Percentiles rank a stretch among this genome's conserved stretches.
Conservation (phyloP, 2,329 filamentous ascomycete genomes). For the Venturia pyrina region DNA sequence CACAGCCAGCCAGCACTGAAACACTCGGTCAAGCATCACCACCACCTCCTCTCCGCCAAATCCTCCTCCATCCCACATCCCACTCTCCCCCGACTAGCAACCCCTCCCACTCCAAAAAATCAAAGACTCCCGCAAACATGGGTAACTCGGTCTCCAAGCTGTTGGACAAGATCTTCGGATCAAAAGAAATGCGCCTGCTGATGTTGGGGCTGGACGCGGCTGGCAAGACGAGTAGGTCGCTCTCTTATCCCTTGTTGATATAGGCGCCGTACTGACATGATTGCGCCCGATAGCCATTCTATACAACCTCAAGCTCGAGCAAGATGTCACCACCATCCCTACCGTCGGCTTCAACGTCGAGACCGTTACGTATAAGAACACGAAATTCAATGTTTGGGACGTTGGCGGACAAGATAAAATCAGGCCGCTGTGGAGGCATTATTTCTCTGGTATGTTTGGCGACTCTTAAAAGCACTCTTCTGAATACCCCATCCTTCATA, state of each 20-base stretch:
- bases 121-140: slow-evolving; percentile 49
- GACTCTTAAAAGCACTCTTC: slow-evolving; percentile 13
- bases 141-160: slow-evolving; percentile 85
- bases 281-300: slow-evolving; percentile 56
- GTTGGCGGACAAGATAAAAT: slow-evolving; percentile 99
- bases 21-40: background rate
- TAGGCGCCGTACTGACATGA: background rate
- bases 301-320: slow-evolving; percentile 99
- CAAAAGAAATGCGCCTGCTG: slow-evolving; percentile 95
- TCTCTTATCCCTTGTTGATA: background rate
- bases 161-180: slow-evolving; percentile 98
- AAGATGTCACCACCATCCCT: slow-evolving; percentile 98
- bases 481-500: slow-evolving; percentile 19
- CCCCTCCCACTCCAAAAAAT: background rate
- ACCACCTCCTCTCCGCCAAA: background rate
- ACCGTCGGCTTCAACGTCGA: slow-evolving; percentile 99
- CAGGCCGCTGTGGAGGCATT: slow-evolving; percentile 97
- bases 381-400: slow-evolving; percentile 99
- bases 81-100: background rate
- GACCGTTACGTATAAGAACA: slow-evolving; percentile 99
- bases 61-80: background rate
- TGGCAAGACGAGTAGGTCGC: slow-evolving; percentile 71
- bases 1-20: background rate
- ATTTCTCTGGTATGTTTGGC: slow-evolving; percentile 67
- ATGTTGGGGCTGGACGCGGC: slow-evolving; percentile 97